Percentiles rank a stretch among this genome's conserved stretches.
Evolutionary conservation across 371 early-diverging fungal genomes (phyloP).

Genomic region (Rhizopus sp.): DNA sequence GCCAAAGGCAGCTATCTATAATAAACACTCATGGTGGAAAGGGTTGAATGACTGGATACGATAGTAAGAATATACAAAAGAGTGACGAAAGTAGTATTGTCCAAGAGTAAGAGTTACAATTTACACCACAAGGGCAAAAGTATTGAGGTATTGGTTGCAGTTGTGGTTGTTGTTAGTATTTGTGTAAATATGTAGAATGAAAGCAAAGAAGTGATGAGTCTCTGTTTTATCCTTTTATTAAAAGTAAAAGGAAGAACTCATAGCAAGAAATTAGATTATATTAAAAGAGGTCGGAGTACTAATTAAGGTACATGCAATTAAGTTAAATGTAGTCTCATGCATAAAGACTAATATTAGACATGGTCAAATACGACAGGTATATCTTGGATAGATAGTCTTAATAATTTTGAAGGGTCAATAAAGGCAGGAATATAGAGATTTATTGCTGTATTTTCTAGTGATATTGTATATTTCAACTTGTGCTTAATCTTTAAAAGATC

Average conservation of each 20-base stretch:
- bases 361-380: too few relatives aligned
- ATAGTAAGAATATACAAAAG: conserved; percentile 51
- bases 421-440: conserved; percentile 21
- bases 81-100: conserved; percentile 50
- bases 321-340: too few relatives aligned
- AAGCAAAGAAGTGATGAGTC: too few relatives aligned
- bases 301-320: too few relatives aligned
- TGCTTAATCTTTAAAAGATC: conserved; percentile 48
- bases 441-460: conserved; percentile 29
- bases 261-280: too few relatives aligned
- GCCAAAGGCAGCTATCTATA: conserved; percentile 37
- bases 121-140: conserved; percentile 66
- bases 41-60: conserved; percentile 49
- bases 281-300: too few relatives aligned
- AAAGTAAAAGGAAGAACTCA: too few relatives aligned
- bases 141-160: too few relatives aligned
- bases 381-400: conserved; percentile 16
- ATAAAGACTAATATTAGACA: too few relatives aligned
- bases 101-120: conserved; percentile 57
- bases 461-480: conserved; percentile 45
- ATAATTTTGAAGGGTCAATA: conserved; percentile 18
- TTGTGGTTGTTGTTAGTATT: too few relatives aligned
- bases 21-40: not conserved
- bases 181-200: too few relatives aligned
- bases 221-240: too few relatives aligned